phyloP scores from a whole-genome alignment of 2,329 filamentous ascomycete genomes.

The Penicillium sp. region DNA sequence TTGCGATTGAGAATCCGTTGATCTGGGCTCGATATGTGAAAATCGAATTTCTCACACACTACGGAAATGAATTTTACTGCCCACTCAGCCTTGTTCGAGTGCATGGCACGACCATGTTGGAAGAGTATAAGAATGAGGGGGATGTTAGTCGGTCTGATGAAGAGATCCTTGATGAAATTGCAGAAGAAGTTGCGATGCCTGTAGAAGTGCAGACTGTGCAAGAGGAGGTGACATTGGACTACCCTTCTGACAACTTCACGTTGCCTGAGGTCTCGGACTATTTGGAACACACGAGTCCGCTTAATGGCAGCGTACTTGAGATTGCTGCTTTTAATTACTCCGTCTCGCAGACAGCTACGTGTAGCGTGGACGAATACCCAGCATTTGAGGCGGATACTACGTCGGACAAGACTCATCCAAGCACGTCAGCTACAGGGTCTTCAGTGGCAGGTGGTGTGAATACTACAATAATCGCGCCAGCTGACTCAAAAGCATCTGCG shows the following conservation, averaged over 20 bases:
- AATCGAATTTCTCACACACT: constrained; percentile 88
- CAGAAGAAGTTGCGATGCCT: constrained; percentile 17
- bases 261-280: background rate
- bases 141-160: constrained; percentile 58
- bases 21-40: constrained; percentile 94
- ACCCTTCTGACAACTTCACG: background rate
- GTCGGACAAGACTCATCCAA: background rate
- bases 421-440: background rate
- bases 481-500: background rate
- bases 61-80: constrained; percentile 95
- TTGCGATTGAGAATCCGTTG: constrained; percentile 86
- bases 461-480: background rate
- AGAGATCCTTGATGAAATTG: constrained; percentile 57
- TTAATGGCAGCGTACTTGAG: constrained; percentile 7
- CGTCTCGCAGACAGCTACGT: constrained; percentile 4
- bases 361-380: background rate
- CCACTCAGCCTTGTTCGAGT: constrained; percentile 85
- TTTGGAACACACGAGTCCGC: background rate
- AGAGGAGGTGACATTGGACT: background rate
- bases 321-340: constrained; percentile 4
- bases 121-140: constrained; percentile 86
- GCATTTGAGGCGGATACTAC: background rate
- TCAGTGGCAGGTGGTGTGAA: background rate
- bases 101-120: constrained; percentile 89
- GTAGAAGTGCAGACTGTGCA: constrained; percentile 16